Evolutionary conservation across 2,329 filamentous ascomycete genomes (phyloP).

Genomic region (Tricladium varicosporioides): DNA sequence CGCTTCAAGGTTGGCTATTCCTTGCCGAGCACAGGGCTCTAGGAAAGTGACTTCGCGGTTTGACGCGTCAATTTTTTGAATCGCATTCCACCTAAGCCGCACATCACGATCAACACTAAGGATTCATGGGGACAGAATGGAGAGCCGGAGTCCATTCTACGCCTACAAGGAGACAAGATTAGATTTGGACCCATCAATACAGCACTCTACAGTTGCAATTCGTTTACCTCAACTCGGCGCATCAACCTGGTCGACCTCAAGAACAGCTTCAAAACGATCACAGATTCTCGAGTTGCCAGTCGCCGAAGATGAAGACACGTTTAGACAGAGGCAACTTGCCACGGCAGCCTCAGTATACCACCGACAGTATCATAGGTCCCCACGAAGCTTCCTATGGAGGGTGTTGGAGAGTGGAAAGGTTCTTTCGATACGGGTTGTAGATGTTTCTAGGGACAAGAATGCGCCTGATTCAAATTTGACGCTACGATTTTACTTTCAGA

Average conservation of each 20-base stretch:
- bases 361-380: conserved; percentile 70
- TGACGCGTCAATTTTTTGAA: conserved; percentile 19
- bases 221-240: conserved; percentile 57
- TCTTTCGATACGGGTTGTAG: conserved; percentile 79
- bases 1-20: neutral
- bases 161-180: conserved; percentile 86
- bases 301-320: conserved; percentile 69
- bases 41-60: conserved; percentile 20
- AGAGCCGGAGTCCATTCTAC: conserved; percentile 58
- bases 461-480: conserved; percentile 70
- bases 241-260: conserved; percentile 26
- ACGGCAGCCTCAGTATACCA: conserved; percentile 82
- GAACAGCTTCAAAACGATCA: conserved; percentile 41
- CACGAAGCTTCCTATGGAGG: conserved; percentile 88
- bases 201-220: conserved; percentile 68
- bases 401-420: conserved; percentile 76
- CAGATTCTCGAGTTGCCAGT: conserved; percentile 37
- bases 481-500: conserved; percentile 74
- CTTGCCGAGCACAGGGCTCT: neutral
- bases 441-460: conserved; percentile 69
- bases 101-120: conserved; percentile 12
- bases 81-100: conserved; percentile 19
- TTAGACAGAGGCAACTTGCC: conserved; percentile 71
- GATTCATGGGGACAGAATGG: conserved; percentile 67
- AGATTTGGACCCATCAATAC: conserved; percentile 72